Evolutionary conservation across 306 rosid species (phyloP).

Genomic region (Pterocarpus macrocarpus): DNA sequence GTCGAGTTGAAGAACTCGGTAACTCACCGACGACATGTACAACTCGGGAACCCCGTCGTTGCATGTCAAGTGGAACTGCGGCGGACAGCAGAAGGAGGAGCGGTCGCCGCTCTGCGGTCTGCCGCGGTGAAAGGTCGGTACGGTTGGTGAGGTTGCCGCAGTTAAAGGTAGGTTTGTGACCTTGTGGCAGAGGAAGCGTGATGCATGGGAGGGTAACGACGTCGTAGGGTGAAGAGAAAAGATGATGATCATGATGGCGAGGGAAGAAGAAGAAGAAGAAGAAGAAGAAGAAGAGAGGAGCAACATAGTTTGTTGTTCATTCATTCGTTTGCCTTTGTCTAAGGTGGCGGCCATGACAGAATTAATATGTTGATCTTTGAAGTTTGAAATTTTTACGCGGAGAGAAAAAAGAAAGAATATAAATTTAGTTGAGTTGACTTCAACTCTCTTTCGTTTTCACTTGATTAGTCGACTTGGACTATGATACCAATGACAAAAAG

Average conservation of each 20-base stretch:
- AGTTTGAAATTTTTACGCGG: too few relatives aligned
- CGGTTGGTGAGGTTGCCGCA: constrained; percentile 60
- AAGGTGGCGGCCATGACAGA: too few relatives aligned
- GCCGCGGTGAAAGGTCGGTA: constrained; percentile 61
- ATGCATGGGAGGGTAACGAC: constrained; percentile 46
- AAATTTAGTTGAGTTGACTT: too few relatives aligned
- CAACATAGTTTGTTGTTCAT: constrained; percentile 15
- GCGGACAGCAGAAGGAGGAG: constrained; percentile 65
- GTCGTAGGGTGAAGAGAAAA: constrained; percentile 41
- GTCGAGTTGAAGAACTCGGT: constrained; percentile 58
- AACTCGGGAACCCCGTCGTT: constrained; percentile 41
- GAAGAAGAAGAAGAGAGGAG: constrained; percentile 2
- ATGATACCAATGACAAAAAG: too few relatives aligned
- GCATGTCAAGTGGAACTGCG: constrained; percentile 60
- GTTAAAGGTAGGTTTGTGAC: constrained; percentile 48
- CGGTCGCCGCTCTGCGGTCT: constrained; percentile 37
- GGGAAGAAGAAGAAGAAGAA: background rate
- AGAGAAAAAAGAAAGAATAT: too few relatives aligned
- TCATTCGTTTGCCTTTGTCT: too few relatives aligned
- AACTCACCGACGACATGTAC: constrained; percentile 44
- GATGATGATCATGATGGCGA: background rate
- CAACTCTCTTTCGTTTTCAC: too few relatives aligned
- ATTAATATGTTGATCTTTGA: too few relatives aligned
- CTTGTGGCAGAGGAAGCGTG: constrained; percentile 50
- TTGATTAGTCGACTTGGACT: too few relatives aligned